Conservation (phyloP, 192 early-diverging fungal species). For the Podila clonocystis region DNA sequence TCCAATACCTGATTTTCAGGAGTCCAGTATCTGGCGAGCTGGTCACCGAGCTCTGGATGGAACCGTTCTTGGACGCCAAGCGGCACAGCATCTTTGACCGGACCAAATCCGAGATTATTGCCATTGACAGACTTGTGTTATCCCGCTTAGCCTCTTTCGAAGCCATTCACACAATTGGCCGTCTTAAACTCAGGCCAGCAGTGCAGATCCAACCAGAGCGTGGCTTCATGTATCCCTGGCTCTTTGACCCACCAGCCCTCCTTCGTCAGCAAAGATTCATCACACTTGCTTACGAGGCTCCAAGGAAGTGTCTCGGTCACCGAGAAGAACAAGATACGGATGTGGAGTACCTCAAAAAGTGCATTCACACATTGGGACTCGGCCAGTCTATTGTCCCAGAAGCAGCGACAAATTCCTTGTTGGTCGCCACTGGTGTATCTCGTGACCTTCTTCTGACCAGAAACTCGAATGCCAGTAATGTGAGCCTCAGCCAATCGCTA, state of each 20-base stretch:
- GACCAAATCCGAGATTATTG: constrained; percentile 29
- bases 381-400: background rate
- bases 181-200: constrained; percentile 23
- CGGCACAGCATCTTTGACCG: constrained; percentile 31
- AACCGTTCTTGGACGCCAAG: constrained; percentile 51
- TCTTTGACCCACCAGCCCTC: constrained; percentile 44
- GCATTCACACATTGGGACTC: constrained; percentile 33
- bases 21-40: constrained; percentile 52
- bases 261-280: constrained; percentile 42
- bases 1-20: constrained; percentile 63
- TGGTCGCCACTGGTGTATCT: background rate
- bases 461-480: constrained; percentile 32
- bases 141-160: constrained; percentile 68
- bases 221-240: constrained; percentile 50
- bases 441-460: constrained; percentile 19
- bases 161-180: constrained; percentile 58
- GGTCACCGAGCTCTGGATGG: constrained; percentile 66
- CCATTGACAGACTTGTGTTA: constrained; percentile 50
- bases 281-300: constrained; percentile 37
- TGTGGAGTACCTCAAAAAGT: background rate
- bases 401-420: background rate
- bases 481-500: constrained; percentile 30
- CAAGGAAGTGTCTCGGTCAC: background rate
- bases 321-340: constrained; percentile 2
- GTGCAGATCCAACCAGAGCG: constrained; percentile 8